A percentile compares a stretch with the other conserved stretches of the same genome.
Evolutionary conservation across 83 land plant species (phyloP).

Genomic region (Diphasiastrum complanatum): DNA sequence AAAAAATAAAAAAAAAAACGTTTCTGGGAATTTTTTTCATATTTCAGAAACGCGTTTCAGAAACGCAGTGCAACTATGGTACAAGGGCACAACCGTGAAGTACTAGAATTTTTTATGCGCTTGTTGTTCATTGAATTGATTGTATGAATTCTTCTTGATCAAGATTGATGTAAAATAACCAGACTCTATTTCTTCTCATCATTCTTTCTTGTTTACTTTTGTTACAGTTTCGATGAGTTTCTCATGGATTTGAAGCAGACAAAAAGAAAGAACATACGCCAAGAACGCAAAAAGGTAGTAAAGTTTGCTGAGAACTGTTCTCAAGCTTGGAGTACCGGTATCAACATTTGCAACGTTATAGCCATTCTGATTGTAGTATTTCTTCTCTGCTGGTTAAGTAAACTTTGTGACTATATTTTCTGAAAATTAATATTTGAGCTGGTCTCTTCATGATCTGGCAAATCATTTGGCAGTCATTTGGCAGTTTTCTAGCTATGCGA

Average conservation of each 20-base stretch:
- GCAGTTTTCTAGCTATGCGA: too few species aligned
- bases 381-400: background rate
- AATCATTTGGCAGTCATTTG: too few species aligned
- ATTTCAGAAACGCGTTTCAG: too few species aligned
- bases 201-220: slow-evolving; percentile 3
- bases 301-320: background rate
- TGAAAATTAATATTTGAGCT: too few species aligned
- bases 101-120: too few species aligned
- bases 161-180: too few species aligned
- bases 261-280: slow-evolving; percentile 88
- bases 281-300: slow-evolving; percentile 92
- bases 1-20: too few species aligned
- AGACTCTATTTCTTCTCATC: background rate
- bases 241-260: slow-evolving; percentile 90
- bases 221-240: slow-evolving; percentile 89
- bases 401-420: too few species aligned
- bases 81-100: background rate
- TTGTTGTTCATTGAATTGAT: too few species aligned
- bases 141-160: too few species aligned
- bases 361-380: background rate
- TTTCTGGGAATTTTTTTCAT: background rate
- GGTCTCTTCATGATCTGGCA: too few species aligned
- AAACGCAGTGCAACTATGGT: background rate
- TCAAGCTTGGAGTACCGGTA: background rate
- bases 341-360: background rate